Evolutionary conservation across 176 grass and related monocot genomes (phyloP), one percentile per base, ranked within the genome.

Genomic region (Zoysia japonica): DNA sequence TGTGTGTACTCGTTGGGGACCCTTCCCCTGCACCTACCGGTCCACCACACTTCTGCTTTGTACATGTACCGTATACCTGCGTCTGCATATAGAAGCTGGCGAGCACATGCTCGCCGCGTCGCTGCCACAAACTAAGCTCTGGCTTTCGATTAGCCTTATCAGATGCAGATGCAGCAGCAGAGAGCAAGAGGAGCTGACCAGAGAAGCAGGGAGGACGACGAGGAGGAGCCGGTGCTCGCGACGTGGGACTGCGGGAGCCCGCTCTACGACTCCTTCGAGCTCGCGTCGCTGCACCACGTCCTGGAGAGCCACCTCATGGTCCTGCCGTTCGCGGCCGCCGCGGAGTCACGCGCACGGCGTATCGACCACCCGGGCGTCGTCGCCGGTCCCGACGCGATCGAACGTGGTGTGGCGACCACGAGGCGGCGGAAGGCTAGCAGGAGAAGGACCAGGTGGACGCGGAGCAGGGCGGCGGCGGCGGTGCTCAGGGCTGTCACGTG

Each of bases 231-330:
- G 15, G 42, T 84, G 72, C 3, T 61, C 28, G 62, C 72, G 5
- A n/a, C 40, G 19, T 93, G 91, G 88, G 91, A 93, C 74, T 93
- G 88, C 60, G 88, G 88, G 9, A 93, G 88, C 65, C 91, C 85
- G 60, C 79, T 93, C 8, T 90, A 93, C 78, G 85, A 90, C 82
- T 93, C 91, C 36, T 93, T 83, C 67, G 91, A 93, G 85, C 51
- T 93, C 39, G 88, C 78, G 15, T 85, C 82, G 72, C 56, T 93
- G 7, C 82, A 68, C 47, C 70, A 80, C 82, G 70, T 80, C 50
- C 69, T 93, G 7, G 88, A 93, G 65, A 84, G 65, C 46, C 85
- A 88, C 78, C 44, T 82, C n/a, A 86, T 82, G 75, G 19, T 52
- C 71, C 69, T 84, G 80, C 81, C 87, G 40, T 73, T 79, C 81